These are phyloP conservation scores for Globisporangium sylvaticum DNA, from an alignment of 352 stramenopile species.

Conservation along the genomic window DNA sequence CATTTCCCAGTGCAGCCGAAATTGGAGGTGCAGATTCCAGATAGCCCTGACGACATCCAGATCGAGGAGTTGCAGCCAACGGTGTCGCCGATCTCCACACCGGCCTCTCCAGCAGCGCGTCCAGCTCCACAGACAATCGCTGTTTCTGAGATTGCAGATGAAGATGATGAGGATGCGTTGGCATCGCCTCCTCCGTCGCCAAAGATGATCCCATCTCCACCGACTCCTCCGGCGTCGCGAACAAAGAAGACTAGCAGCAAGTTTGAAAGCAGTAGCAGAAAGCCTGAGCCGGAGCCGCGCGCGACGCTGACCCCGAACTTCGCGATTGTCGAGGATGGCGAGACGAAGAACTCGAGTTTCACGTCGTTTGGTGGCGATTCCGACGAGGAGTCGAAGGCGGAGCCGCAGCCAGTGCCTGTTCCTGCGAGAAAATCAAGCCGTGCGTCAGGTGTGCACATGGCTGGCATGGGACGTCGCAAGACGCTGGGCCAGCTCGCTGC, in stretches of 20 bases:
- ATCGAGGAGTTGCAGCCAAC: slow-evolving; percentile 2
- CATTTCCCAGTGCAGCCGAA: slow-evolving; percentile 1
- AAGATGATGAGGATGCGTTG: slow-evolving; percentile 10
- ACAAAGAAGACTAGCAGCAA: slow-evolving; percentile 11
- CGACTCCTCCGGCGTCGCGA: slow-evolving; percentile 18
- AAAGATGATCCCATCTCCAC: slow-evolving; percentile 20
- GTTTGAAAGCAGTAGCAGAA: not conserved
- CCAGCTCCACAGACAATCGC: slow-evolving; percentile 4
- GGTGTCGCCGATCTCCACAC: slow-evolving; percentile 13
- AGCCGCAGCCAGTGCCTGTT: slow-evolving; percentile 54
- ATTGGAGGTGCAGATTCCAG: slow-evolving; percentile 11
- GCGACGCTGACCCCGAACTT: slow-evolving; percentile 60
- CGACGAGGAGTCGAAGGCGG: slow-evolving; percentile 73
- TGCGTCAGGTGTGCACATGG: slow-evolving; percentile 41
- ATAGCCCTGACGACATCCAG: slow-evolving; percentile 19
- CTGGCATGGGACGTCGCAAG: slow-evolving; percentile 59
- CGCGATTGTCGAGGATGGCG: slow-evolving; percentile 48
- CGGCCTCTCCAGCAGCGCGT: slow-evolving; percentile 12
- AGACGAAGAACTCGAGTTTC: slow-evolving; percentile 73
- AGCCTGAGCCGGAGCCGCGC: slow-evolving; percentile 1
- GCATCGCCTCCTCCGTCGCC: slow-evolving; percentile 18
- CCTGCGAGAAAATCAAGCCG: slow-evolving; percentile 35
- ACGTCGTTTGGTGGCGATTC: slow-evolving; percentile 82
- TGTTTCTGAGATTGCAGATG: not conserved
- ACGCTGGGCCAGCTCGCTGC: slow-evolving; percentile 64